These are phyloP conservation scores for Lepidium sativum DNA, from an alignment of 345 rosid genomes.

Conservation along the genomic window DNA sequence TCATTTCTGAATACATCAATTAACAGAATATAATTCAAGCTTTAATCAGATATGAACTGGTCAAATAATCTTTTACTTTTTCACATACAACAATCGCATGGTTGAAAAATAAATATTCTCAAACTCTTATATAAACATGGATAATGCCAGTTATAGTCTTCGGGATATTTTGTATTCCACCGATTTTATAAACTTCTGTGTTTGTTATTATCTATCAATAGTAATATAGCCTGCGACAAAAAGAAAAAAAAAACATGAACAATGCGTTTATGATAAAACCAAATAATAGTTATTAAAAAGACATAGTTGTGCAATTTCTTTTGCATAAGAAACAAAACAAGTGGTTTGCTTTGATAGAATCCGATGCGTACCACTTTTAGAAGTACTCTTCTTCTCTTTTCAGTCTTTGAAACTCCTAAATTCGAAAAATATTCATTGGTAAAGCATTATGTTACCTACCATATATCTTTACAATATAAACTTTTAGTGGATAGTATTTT, in stretches of 20 bases:
- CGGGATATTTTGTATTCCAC: too few species aligned
- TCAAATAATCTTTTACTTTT: background rate
- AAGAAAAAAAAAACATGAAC: too few species aligned
- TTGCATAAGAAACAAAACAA: background rate
- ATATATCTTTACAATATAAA: background rate
- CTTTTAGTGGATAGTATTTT: background rate
- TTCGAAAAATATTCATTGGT: background rate
- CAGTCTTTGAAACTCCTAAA: background rate
- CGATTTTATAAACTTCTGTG: too few species aligned
- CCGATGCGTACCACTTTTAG: background rate
- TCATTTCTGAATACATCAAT: background rate
- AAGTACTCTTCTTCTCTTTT: background rate
- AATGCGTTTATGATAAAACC: background rate
- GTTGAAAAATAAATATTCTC: background rate
- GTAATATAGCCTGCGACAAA: too few species aligned
- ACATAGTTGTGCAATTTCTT: background rate
- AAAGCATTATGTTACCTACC: background rate
- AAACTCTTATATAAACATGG: too few species aligned
- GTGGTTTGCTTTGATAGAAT: slow-evolving; percentile 6
- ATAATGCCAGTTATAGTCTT: too few species aligned
- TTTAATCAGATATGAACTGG: background rate
- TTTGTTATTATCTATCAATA: too few species aligned
- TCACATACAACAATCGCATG: background rate
- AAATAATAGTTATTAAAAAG: background rate
- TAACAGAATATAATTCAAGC: background rate